phyloP scores from a whole-genome alignment of 345 rosid species.

The Abelmoschus esculentus region DNA sequence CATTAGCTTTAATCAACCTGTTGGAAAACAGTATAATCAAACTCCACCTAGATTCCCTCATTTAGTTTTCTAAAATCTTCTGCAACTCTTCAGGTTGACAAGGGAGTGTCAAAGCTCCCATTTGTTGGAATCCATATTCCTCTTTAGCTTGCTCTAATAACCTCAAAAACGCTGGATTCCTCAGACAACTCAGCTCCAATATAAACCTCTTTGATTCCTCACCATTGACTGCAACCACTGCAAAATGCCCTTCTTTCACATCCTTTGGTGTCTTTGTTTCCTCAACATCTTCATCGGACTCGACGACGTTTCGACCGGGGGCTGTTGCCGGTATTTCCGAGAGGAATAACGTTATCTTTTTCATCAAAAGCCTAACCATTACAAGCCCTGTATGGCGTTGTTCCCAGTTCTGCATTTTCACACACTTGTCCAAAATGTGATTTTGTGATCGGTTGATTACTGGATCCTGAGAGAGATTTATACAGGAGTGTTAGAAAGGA shows the following conservation, averaged over 20 bases:
- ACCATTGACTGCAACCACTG: slow-evolving; percentile 36
- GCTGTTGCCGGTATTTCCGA: slow-evolving; percentile 14
- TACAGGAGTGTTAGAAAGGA: neutral
- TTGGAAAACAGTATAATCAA: neutral
- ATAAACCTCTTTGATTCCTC: slow-evolving; percentile 43
- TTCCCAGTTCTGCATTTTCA: slow-evolving; percentile 11
- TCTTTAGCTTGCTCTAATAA: slow-evolving; percentile 44
- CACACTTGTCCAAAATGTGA: neutral
- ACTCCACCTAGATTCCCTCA: neutral
- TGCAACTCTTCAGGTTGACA: slow-evolving; percentile 54
- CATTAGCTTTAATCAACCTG: slow-evolving; percentile 1
- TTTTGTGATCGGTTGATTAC: neutral
- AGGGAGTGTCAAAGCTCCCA: slow-evolving; percentile 39
- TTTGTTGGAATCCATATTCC: slow-evolving; percentile 43
- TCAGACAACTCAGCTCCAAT: slow-evolving; percentile 35
- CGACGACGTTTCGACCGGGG: neutral
- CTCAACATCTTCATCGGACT: slow-evolving; percentile 14
- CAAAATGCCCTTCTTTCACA: slow-evolving; percentile 45
- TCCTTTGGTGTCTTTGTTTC: slow-evolving; percentile 24
- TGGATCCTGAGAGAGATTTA: neutral
- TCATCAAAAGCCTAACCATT: slow-evolving; percentile 22
- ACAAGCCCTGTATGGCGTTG: slow-evolving; percentile 16
- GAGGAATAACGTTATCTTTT: slow-evolving; percentile 17
- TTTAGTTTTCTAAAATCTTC: slow-evolving; percentile 23
- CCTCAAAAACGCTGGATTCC: slow-evolving; percentile 37